A percentile compares a stretch with the other conserved stretches of the same genome.
These are phyloP conservation scores for Tylopilus sp. DNA, from an alignment of 768 basidiomycete species.

Conservation along the genomic window DNA sequence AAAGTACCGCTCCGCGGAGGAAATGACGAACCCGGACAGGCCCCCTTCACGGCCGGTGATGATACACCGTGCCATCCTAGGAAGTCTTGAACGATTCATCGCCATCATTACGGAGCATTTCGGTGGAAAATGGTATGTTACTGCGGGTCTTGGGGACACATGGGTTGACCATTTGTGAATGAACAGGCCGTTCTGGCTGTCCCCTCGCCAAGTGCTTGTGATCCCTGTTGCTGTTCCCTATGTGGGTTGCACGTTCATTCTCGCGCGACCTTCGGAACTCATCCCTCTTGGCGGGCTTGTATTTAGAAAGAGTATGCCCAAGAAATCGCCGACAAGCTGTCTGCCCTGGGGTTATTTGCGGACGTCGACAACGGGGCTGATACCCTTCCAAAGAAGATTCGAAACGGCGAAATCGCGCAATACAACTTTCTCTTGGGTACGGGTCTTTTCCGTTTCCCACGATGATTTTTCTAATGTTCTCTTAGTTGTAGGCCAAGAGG, in stretches of 20 bases:
- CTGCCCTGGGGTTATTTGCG: constrained; percentile 70
- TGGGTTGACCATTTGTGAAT: neutral
- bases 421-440: constrained; percentile 96
- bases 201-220: constrained; percentile 92
- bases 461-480: neutral
- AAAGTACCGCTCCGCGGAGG: constrained; percentile 78
- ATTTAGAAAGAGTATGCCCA: constrained; percentile 85
- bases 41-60: constrained; percentile 83
- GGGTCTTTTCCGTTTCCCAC: neutral
- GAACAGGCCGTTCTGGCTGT: constrained; percentile 94
- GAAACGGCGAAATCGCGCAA: constrained; percentile 95
- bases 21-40: constrained; percentile 47
- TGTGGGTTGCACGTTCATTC: constrained; percentile 47
- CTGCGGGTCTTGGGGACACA: neutral
- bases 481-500: constrained; percentile 84
- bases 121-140: constrained; percentile 87
- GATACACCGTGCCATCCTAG: constrained; percentile 95
- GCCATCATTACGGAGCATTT: constrained; percentile 97
- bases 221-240: constrained; percentile 90
- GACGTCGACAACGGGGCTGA: constrained; percentile 92
- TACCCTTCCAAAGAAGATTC: constrained; percentile 94
- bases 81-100: constrained; percentile 92
- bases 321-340: constrained; percentile 68
- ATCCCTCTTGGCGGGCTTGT: constrained; percentile 1
- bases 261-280: neutral